phyloP scores from a whole-genome alignment of 768 basidiomycete species.

The Pholiota conissans region DNA sequence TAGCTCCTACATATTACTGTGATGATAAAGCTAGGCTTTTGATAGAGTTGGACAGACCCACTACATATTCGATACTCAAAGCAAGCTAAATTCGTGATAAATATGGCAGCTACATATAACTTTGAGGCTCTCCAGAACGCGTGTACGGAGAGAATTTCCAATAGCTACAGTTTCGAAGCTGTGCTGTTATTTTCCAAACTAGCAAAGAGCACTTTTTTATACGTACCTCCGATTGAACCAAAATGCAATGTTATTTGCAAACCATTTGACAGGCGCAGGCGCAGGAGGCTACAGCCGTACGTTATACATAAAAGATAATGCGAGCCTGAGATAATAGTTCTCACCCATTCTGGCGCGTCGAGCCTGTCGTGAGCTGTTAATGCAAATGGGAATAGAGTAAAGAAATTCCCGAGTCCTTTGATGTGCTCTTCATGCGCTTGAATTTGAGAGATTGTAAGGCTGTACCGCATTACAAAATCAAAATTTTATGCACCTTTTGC shows the following conservation, averaged over 20 bases:
- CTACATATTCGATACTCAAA: too few species aligned
- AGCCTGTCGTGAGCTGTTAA: not conserved
- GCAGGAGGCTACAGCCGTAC: not conserved
- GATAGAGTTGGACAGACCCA: too few species aligned
- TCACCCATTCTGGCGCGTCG: not conserved
- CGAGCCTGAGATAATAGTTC: not conserved
- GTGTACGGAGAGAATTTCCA: too few species aligned
- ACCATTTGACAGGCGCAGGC: conserved; percentile 1
- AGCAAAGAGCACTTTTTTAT: too few species aligned
- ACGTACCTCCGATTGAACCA: not conserved
- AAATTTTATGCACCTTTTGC: conserved; percentile 10
- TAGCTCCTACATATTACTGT: too few species aligned
- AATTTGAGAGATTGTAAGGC: not conserved
- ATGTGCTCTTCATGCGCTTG: conserved; percentile 22
- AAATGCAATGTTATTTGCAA: not conserved
- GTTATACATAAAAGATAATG: not conserved
- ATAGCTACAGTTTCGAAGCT: too few species aligned
- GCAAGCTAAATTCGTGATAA: too few species aligned
- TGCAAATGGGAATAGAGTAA: not conserved
- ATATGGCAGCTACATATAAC: too few species aligned
- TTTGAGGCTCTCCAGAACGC: too few species aligned
- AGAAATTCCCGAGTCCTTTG: conserved; percentile 3
- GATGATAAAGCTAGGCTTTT: too few species aligned
- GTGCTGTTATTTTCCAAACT: too few species aligned
- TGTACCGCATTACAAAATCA: not conserved